These are phyloP conservation scores for Pichia sp. DNA, from an alignment of 1,139 yeast genomes.

Conservation along the genomic window DNA sequence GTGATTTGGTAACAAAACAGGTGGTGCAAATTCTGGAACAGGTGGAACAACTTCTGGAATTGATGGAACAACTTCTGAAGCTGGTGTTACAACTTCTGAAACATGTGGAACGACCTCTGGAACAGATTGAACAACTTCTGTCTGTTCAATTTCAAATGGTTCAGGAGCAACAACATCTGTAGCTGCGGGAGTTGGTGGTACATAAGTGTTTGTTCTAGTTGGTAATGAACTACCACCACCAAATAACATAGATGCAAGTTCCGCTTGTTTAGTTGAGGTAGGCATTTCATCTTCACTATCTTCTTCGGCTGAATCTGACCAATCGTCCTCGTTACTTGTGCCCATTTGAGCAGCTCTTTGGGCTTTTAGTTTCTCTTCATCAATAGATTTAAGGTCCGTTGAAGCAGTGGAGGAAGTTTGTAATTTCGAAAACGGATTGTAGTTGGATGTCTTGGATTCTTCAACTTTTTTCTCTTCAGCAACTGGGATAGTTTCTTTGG, in stretches of 20 bases:
- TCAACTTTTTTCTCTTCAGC: not conserved
- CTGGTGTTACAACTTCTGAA: slow-evolving; percentile 32
- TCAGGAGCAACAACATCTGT: not conserved
- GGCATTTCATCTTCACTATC: slow-evolving; percentile 41
- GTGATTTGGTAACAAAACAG: slow-evolving; percentile 3
- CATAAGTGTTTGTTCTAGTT: slow-evolving; percentile 17
- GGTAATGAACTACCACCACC: slow-evolving; percentile 32
- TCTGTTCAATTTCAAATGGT: not conserved
- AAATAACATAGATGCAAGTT: slow-evolving; percentile 50
- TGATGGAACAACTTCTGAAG: slow-evolving; percentile 16
- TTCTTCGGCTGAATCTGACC: slow-evolving; percentile 44
- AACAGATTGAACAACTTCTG: not conserved
- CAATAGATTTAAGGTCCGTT: slow-evolving; percentile 27
- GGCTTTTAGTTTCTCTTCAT: slow-evolving; percentile 51
- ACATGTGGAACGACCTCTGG: slow-evolving; percentile 19
- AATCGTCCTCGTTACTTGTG: slow-evolving; percentile 37
- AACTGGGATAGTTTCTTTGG: not conserved
- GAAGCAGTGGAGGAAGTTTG: slow-evolving; percentile 17
- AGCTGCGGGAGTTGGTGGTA: slow-evolving; percentile 13
- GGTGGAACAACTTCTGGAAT: slow-evolving; percentile 4
- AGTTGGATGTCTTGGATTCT: slow-evolving; percentile 15
- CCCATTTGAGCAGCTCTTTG: slow-evolving; percentile 67
- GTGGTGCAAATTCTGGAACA: not conserved
- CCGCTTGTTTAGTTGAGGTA: slow-evolving; percentile 49
- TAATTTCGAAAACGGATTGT: slow-evolving; percentile 50